Base-by-base conservation (phyloP, 78 protist species). In the Protostelium mycophagum region DNA sequence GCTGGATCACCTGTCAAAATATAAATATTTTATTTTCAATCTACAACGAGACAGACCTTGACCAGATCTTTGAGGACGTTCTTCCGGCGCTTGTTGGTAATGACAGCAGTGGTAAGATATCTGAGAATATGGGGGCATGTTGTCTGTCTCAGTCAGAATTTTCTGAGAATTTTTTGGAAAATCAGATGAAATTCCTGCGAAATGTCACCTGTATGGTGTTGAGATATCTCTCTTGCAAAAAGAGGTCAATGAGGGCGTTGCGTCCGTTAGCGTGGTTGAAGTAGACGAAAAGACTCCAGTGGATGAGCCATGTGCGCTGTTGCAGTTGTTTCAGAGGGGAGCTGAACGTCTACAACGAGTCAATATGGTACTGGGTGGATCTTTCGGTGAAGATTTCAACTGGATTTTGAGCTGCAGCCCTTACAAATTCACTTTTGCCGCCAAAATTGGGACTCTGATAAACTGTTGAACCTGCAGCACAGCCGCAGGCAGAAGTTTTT, bases 281-380 rank as follows among this genome's bases (percentile, higher is more conserved):
- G 94, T 89, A 95, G 28, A 96, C 96, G 87, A 96, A 97, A 63
- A 97, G 93, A 16, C 94, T 35, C 96, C 98, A 95, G 90, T 96
- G 97, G 38, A 97, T 38, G 83, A 97, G 91, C 99, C 99, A 97
- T 38, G 98, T 91, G 88, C 99, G 95, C 90, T 96, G 98, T 35
- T 94, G 91, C 73, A 96, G 94, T 91, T 91, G 94, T 63, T 89
- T 85, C 36, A 91, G 87, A 88, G 97, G 93, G 63, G 95, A 34
- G 37, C 28, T 34, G 34, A 29, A 83, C 28, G 38, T 85, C 34
- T 88, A 1, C 38, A 0, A 86, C 87, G 38, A 86, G 37, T 34
- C 34, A 35, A 1, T 28, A 16, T 5, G 10, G n/a, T n/a, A n/a
- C n/a, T n/a, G n/a, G n/a, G n/a, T n/a, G n/a, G n/a, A n/a, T n/a